Base-by-base conservation (phyloP, 441 rosid genomes). In the Euphorbia celastroides region DNA sequence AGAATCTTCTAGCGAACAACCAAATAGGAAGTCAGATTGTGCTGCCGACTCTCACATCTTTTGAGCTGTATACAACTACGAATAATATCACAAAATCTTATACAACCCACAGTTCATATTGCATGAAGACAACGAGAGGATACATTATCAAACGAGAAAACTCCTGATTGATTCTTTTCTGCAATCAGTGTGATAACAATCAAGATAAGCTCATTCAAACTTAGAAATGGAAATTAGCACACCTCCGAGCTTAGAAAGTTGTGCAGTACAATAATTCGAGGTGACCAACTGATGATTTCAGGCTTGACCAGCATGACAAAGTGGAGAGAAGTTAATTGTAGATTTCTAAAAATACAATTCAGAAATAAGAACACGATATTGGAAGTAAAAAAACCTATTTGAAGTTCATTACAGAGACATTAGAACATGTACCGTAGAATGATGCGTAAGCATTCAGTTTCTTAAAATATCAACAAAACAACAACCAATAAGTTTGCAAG, bases 231-330 rank as follows among this genome's bases (percentile, higher is more conserved):
- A 26, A 34, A 67, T 23, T 26, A 67, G 31, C 66, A 74, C 86
- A 93, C 99, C 99, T 91, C 92, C 19, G 44, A 48, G 80, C 97
- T 93, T 64, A 93, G 83, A 76, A 93, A 93, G 74, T 85, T 81
- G 59, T 93, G 97, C n/a, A 93, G 80, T 41, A 93, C 81, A 36
- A 91, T 84, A 48, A 93, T 88, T 67, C 99, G 85, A 13, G 99
- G 99, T 1, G 89, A 83, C 99, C 97, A 91, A 75, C 90, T 93
- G 65, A 93, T 70, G 32, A 93, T 79, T 86, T 91, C 95, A 56
- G 96, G 99, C 84, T 86, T 88, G 70, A 93, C 97, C 99, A 91
- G 61, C 83, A 82, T 79, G 79, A 67, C 54, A 71, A 31, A 78
- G 62, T 51, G 23, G 57, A 74, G 64, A 78, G 27, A 17, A 55